Evolutionary conservation across 1,139 yeast genomes (phyloP).

Genomic region (Wickerhamomyces sp.): DNA sequence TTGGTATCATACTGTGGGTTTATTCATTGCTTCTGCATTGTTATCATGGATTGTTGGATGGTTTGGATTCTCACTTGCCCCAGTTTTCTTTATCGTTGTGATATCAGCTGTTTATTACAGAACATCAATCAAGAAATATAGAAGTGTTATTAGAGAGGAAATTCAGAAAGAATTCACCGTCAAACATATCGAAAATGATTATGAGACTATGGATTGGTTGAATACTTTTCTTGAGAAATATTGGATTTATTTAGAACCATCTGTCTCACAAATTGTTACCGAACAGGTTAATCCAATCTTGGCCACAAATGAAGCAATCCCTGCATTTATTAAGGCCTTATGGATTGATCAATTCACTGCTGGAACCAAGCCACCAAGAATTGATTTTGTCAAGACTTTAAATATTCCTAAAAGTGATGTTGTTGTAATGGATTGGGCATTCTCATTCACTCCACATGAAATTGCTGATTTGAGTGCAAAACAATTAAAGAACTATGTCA

Average conservation of each 20-base stretch:
- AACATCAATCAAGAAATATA: conserved; percentile 74
- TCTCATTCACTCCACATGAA: conserved; percentile 88
- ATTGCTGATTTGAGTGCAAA: conserved; percentile 75
- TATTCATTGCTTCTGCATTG: conserved; percentile 58
- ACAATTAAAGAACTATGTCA: conserved; percentile 77
- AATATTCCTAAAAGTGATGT: conserved; percentile 85
- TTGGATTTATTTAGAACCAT: conserved; percentile 89
- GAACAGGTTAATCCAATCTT: conserved; percentile 80
- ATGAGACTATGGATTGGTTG: conserved; percentile 93
- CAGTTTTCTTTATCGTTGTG: conserved; percentile 67
- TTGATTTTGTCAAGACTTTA: conserved; percentile 83
- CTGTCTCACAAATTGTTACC: conserved; percentile 79
- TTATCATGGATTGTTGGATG: conserved; percentile 78
- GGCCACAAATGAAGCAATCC: conserved; percentile 67
- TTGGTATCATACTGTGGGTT: conserved; percentile 88
- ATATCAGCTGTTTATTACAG: conserved; percentile 67
- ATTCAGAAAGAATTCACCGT: conserved; percentile 84
- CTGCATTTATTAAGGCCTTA: conserved; percentile 73
- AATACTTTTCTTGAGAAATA: conserved; percentile 82
- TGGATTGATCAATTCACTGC: conserved; percentile 87
- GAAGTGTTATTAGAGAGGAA: conserved; percentile 67
- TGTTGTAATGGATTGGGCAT: conserved; percentile 94
- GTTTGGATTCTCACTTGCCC: conserved; percentile 71
- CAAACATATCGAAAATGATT: conserved; percentile 75
- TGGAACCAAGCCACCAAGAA: conserved; percentile 93